Conservation (phyloP, 2,329 filamentous ascomycete genomes). For the Akanthomyces uredinophilus region DNA sequence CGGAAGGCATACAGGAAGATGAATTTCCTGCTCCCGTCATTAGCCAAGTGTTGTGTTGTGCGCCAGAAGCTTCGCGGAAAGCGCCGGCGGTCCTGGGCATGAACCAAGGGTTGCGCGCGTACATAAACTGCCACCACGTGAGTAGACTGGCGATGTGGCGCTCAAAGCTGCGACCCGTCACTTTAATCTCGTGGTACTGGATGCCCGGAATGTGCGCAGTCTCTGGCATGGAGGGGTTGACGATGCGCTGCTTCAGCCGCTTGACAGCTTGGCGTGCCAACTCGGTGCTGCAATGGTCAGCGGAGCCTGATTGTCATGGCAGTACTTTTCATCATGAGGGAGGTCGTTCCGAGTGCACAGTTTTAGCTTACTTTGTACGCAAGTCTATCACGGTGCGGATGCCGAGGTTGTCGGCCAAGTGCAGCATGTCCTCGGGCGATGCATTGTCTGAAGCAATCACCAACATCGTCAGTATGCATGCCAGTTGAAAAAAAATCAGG, state of each 20-base stretch:
- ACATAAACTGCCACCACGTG: conserved; percentile 62
- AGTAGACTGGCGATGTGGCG: conserved; percentile 61
- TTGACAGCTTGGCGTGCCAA: conserved; percentile 64
- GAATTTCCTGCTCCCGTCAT: conserved; percentile 34
- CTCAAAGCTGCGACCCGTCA: conserved; percentile 70
- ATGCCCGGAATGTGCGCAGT: conserved; percentile 59
- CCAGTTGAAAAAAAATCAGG: neutral
- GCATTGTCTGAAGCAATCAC: conserved; percentile 57
- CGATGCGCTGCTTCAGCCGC: conserved; percentile 38
- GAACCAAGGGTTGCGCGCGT: conserved; percentile 21
- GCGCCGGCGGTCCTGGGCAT: neutral
- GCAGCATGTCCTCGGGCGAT: conserved; percentile 56
- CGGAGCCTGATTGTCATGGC: neutral
- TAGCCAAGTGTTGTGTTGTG: neutral
- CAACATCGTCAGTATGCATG: neutral
- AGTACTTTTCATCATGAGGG: neutral
- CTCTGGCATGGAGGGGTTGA: conserved; percentile 46
- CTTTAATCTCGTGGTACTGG: conserved; percentile 60
- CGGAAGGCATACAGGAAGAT: conserved; percentile 59
- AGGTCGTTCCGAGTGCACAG: too few relatives aligned
- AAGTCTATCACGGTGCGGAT: conserved; percentile 75
- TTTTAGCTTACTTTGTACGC: conserved; percentile 59
- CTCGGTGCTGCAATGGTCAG: conserved; percentile 53
- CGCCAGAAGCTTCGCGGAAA: too few relatives aligned
- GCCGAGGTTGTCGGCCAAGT: conserved; percentile 54